Conservation (phyloP, 805 yeast genomes). For the Huiozyma sinensis region DNA sequence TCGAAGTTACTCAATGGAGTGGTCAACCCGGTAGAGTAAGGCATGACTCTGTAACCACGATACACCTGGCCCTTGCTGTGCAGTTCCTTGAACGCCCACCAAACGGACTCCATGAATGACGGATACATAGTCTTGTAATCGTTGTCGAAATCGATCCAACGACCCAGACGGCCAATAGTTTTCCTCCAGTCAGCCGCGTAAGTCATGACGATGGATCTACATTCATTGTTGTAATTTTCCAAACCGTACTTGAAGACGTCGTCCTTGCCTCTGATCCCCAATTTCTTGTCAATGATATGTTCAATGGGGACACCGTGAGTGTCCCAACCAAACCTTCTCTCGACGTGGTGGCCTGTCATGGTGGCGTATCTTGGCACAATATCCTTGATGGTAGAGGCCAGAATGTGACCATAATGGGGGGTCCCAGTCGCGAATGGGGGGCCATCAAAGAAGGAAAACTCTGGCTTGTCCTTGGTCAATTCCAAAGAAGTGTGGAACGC, state of each 20-base stretch:
- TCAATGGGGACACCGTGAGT: constrained; percentile 98
- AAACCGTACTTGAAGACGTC: constrained; percentile 93
- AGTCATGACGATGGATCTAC: constrained; percentile 95
- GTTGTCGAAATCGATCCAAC: constrained; percentile 99
- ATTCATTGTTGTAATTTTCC: constrained; percentile 86
- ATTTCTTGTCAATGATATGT: constrained; percentile 95
- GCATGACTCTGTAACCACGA: constrained; percentile 96
- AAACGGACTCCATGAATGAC: constrained; percentile 91
- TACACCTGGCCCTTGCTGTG: constrained; percentile 81
- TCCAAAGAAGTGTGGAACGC: constrained; percentile 87
- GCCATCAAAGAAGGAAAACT: constrained; percentile 92
- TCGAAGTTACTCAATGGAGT: constrained; percentile 96
- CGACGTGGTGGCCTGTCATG: constrained; percentile 94
- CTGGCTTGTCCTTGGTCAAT: constrained; percentile 74
- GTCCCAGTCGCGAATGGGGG: constrained; percentile 99
- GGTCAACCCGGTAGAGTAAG: constrained; percentile 94
- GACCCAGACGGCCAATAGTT: constrained; percentile 88
- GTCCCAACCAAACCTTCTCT: constrained; percentile 99
- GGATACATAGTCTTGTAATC: constrained; percentile 97
- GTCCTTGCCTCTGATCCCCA: constrained; percentile 84
- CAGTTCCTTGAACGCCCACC: constrained; percentile 97
- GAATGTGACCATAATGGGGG: constrained; percentile 96
- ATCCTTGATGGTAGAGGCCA: constrained; percentile 95
- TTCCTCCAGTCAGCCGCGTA: constrained; percentile 92
- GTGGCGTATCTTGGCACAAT: constrained; percentile 96